Percentiles rank a stretch among this genome's conserved stretches.
These are phyloP conservation scores for Clonostachys sp. DNA, from an alignment of 2,329 filamentous ascomycete genomes.

Conservation along the genomic window DNA sequence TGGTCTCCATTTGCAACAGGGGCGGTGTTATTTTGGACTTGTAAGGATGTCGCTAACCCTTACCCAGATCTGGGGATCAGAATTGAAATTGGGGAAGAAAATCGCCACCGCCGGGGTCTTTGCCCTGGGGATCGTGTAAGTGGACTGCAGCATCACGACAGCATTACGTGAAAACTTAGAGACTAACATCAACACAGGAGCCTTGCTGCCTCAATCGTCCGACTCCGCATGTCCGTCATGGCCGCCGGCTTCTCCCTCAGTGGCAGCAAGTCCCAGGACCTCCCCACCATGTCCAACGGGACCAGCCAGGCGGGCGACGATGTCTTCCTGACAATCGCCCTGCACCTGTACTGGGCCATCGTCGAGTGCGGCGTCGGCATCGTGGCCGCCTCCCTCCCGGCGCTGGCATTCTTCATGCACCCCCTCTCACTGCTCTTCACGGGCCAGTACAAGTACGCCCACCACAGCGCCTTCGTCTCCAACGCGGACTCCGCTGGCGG, in stretches of 20 bases:
- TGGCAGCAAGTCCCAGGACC: too few species aligned
- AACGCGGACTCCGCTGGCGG: too few species aligned
- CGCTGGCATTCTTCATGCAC: not conserved
- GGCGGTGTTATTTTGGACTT: not conserved
- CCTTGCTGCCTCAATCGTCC: too few species aligned
- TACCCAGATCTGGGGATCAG: not conserved
- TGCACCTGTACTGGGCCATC: not conserved
- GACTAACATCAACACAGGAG: not conserved
- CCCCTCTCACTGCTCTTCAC: not conserved
- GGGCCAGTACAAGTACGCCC: too few species aligned
- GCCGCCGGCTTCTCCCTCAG: too few species aligned
- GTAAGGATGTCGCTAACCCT: not conserved
- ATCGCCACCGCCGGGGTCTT: not conserved
- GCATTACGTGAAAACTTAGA: not conserved
- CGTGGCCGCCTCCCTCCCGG: not conserved
- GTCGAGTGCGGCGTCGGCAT: constrained; percentile 1
- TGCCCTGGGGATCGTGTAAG: not conserved
- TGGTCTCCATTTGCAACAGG: too few species aligned
- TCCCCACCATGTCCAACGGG: too few species aligned
- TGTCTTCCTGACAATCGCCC: not conserved
- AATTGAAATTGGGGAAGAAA: not conserved
- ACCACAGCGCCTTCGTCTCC: too few species aligned
- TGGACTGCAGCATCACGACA: not conserved
- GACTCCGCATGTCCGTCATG: too few species aligned
- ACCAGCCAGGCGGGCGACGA: not conserved